Evolutionary conservation across 179 eudicot species (phyloP), one percentile per base, ranked within the genome.

Genomic region (Patellifolia procumbens): DNA sequence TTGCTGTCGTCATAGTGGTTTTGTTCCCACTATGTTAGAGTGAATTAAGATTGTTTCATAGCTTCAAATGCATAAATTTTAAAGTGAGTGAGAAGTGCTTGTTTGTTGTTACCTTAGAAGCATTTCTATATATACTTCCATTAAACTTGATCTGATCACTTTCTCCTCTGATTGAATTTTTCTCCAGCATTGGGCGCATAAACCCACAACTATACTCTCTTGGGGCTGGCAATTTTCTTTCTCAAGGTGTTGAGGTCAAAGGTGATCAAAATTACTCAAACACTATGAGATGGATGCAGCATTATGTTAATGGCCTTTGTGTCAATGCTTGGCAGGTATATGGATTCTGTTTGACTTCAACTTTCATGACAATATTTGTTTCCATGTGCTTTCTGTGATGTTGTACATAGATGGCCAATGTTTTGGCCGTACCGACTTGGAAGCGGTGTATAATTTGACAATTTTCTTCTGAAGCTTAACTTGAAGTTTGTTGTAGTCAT

Each of bases 291-390:
- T 93, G 98, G 97, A 84, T 96, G 90, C 87, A 78, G 62, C 90
- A 87, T 74, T 96, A 96, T 87, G 85, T 80, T 66, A 87, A 88
- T 79, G 89, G 85, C 69, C 92, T 93, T 43, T 93, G 99, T 76
- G 72, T 96, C 81, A 96, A 96, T 83, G 91, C 93, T 78, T 96
- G 99, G 99, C 99, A 93, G 99, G 99, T 95, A 78, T 37, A 24
- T 37, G 58, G 46, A 52, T 58, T 69, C 20, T 51, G 49, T 66
- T 35, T 34, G 19, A 62, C 68, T 60, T n/a, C 51, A 60, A n/a
- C 49, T 31, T 43, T 32, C 6, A 20, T 17, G 68, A 31, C 32
- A 32, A 34, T 70, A 10, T 65, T 5, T 22, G 60, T 71, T 49
- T 55, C 26, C n/a, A n/a, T n/a, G n/a, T n/a, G n/a, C n/a, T n/a